Evolutionary conservation across 2,329 filamentous ascomycete genomes (phyloP), one percentile per base, ranked within the genome.

Genomic region (Diplodia intermedia): DNA sequence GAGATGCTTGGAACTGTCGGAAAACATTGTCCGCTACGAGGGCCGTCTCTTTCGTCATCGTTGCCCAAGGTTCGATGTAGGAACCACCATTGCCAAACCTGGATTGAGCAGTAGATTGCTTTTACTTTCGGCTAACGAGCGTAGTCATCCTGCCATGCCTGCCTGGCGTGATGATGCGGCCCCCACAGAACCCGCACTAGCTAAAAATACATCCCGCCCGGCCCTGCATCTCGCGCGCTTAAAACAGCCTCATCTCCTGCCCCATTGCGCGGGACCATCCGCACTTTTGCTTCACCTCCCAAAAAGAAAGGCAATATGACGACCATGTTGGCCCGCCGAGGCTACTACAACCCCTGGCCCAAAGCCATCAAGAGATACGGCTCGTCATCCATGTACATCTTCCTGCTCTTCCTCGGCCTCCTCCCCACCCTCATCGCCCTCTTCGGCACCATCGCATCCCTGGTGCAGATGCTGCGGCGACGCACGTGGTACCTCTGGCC

Each of bases 221-320:
- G 18, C 54, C n/a, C 54, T 23, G 31, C n/a, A 36, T 40, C 52
- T 33, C 14, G 8, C 54, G 43, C 43, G 43, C n/a, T 56, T 56
- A 56, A 56, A 56, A 56, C 54, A 56, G 26, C 54, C 11, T 40
- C 54, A 56, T 56, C 20, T 38, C 31, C 54, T 36, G 2, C 14
- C 40, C 18, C 40, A n/a, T 47, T 18, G 43, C n/a, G 43, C 43
- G n/a, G 43, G 43, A 20, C 7, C 43, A 47, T 38, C 31, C 18
- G n/a, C n/a, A 12, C 31, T 20, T 31, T 31, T 36, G 6, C 52
- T 54, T 11, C 52, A 18, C 26, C 14, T 33, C 29, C 52, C 7
- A 6, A 54, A 26, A 20, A 31, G 14, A 33, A 33, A 20, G n/a
- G 11, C 14, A 2, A 3, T 20, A 6, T 18, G 7, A 9, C 9